Evolutionary conservation across 257 asterid species (phyloP).

Genomic region (Cordia subcordata): DNA sequence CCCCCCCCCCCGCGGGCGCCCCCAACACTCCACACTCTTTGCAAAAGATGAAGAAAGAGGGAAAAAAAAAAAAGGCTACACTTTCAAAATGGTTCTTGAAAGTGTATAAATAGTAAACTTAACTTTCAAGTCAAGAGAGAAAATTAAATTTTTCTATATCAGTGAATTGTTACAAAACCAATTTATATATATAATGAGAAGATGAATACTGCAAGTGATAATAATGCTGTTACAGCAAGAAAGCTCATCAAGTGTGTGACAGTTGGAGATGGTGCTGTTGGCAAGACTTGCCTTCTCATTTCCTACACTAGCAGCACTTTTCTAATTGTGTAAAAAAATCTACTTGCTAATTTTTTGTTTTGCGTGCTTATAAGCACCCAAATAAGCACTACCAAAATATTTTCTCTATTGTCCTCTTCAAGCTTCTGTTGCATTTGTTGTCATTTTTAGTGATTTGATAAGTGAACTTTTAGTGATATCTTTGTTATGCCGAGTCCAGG

Average conservation of each 20-base stretch:
- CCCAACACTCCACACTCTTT: slow-evolving; percentile 3
- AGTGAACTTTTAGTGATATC: no score
- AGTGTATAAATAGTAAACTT: no score
- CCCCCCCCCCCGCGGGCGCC: no score
- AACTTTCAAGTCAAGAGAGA: no score
- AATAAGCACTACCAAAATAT: no score
- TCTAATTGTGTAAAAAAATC: slow-evolving; percentile 32
- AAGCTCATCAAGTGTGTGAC: slow-evolving; percentile 41
- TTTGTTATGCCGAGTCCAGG: no score
- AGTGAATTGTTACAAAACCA: background rate
- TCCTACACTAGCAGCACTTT: slow-evolving; percentile 39
- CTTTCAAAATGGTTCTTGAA: background rate
- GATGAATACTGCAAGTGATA: slow-evolving; percentile 15
- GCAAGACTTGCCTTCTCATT: slow-evolving; percentile 39
- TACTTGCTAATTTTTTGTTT: no score
- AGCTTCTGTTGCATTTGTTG: no score
- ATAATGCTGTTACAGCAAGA: slow-evolving; percentile 11
- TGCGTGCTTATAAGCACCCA: no score
- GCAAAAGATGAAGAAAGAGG: background rate
- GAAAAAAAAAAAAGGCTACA: background rate
- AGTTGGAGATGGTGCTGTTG: slow-evolving; percentile 46
- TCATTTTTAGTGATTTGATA: no score
- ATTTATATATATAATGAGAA: slow-evolving; percentile 3
- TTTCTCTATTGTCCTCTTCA: no score
- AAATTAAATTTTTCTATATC: no score